Evolutionary conservation across 2,329 filamentous ascomycete genomes (phyloP), one percentile per base, ranked within the genome.

Genomic region (Epichloe baconii): DNA sequence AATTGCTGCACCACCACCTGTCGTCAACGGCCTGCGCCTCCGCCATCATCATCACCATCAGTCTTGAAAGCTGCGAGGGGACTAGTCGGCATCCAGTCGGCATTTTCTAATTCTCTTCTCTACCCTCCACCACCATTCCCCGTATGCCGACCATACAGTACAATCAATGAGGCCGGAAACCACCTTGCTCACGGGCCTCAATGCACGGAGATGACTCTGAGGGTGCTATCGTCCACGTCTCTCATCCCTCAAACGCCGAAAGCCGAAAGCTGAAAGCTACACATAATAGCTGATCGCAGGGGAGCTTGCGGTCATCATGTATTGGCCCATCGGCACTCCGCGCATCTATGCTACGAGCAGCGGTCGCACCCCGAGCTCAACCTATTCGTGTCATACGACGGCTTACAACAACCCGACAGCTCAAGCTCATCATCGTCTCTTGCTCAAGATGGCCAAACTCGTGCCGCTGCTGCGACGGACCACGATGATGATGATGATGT

Each of bases 251-350:
- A 52, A 56, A 53, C 53, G 52, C 50, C 36, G 42, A 52, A 51
- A 52, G 50, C 50, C 36, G 42, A 52, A 51, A 52, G 50, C 52
- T 42, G 42, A 52, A 51, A 52, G 50, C 52, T 42, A 37, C 43
- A 38, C 17, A 34, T 54, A 44, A 34, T 55, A 49, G 41, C 42
- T 44, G 47, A 51, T 55, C 54, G 56, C 58, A 60, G 57, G 59
- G 56, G 58, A 57, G 59, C 55, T 57, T 57, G 55, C 57, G 54
- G 55, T 53, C 64, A 74, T 71, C 75, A 94, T 93, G 88, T 94
- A 94, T 77, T 94, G 88, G 88, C 88, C 88, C 63, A 80, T 89
- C 68, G 87, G 86, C 68, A 86, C 86, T 66, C 86, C 88, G 64
- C 82, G 83, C 66, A 82, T 90, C 66, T 91, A 88, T 73, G 83